These are phyloP conservation scores for Fusarium cicatricum DNA, from an alignment of 2,329 filamentous ascomycete species.

Conservation along the genomic window DNA sequence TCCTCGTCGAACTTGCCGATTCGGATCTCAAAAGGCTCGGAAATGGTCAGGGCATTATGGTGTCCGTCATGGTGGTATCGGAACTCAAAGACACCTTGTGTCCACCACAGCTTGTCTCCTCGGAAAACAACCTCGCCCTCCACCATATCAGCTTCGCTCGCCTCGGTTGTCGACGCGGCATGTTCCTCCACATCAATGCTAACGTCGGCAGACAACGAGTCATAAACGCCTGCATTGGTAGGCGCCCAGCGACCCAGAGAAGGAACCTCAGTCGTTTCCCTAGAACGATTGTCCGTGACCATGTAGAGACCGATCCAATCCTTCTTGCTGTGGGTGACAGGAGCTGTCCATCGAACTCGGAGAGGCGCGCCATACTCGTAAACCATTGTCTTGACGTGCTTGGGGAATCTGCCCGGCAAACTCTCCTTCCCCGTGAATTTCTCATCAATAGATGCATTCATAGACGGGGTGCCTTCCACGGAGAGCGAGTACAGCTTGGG, in stretches of 20 bases:
- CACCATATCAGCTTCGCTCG: constrained; percentile 66
- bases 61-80: constrained; percentile 94
- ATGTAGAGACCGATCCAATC: constrained; percentile 98
- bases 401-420: constrained; percentile 71
- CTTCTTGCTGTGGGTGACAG: constrained; percentile 83
- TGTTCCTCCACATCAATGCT: constrained; percentile 78
- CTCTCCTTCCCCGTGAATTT: constrained; percentile 78
- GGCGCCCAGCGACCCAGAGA: constrained; percentile 91
- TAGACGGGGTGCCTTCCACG: constrained; percentile 71
- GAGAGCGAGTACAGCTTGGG: constrained; percentile 81
- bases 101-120: constrained; percentile 98
- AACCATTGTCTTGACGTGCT: constrained; percentile 75
- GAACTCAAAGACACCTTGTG: constrained; percentile 94
- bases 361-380: constrained; percentile 93
- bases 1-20: constrained; percentile 83
- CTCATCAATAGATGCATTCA: constrained; percentile 60
- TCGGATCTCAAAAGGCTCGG: constrained; percentile 89
- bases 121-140: constrained; percentile 86
- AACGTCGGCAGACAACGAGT: constrained; percentile 76
- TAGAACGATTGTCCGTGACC: constrained; percentile 90
- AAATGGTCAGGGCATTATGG: constrained; percentile 94
- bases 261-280: constrained; percentile 83
- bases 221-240: constrained; percentile 78
- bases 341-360: constrained; percentile 88
- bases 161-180: constrained; percentile 60